These are phyloP conservation scores for Podila horticola DNA, from an alignment of 192 early-diverging fungal species.

Conservation along the genomic window DNA sequence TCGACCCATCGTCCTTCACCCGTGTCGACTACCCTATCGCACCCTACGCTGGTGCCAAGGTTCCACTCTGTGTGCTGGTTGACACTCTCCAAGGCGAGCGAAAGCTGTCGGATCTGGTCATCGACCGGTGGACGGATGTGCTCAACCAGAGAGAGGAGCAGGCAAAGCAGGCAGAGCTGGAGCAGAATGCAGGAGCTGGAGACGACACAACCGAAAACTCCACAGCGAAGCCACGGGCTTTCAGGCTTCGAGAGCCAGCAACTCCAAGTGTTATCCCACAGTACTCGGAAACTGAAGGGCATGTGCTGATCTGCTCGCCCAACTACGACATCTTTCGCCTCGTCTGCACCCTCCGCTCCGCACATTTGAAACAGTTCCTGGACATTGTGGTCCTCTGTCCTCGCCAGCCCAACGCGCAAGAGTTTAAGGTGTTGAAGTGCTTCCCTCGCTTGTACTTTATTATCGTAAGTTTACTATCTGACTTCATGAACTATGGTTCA, in stretches of 20 bases:
- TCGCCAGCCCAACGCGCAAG: conserved; percentile 40
- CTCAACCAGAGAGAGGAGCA: conserved; percentile 12
- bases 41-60: conserved; percentile 32
- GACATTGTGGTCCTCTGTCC: conserved; percentile 59
- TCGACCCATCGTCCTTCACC: neutral
- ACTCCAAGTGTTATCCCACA: neutral
- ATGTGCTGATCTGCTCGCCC: conserved; percentile 44
- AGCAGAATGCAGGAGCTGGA: neutral
- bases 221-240: neutral
- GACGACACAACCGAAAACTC: neutral
- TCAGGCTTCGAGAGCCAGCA: neutral
- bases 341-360: conserved; percentile 37
- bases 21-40: conserved; percentile 27
- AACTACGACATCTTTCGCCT: conserved; percentile 49
- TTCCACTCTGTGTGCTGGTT: conserved; percentile 34
- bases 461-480: conserved; percentile 41
- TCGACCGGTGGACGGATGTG: conserved; percentile 26
- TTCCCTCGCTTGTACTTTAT: conserved; percentile 61
- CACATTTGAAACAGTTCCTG: conserved; percentile 52
- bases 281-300: conserved; percentile 4
- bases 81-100: conserved; percentile 13
- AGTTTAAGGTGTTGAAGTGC: conserved; percentile 52
- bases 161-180: conserved; percentile 6
- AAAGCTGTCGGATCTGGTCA: conserved; percentile 26
- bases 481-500: neutral